Conservation (phyloP, 202 grass and related monocot genomes). For the Digitaria exilis region DNA sequence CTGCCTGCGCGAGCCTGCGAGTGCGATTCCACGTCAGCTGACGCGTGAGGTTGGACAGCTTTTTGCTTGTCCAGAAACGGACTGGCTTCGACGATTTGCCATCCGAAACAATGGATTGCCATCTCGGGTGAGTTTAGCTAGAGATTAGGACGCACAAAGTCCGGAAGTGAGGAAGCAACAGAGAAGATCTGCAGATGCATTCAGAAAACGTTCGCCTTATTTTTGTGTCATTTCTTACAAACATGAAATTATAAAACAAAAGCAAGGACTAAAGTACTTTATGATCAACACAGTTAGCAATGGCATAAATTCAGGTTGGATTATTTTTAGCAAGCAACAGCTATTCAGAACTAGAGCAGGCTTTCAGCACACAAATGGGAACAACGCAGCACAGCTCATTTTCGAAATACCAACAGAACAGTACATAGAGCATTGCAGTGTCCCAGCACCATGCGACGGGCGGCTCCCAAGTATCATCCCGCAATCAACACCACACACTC, state of each 20-base stretch:
- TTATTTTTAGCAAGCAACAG: not conserved
- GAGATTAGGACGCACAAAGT: too few relatives aligned
- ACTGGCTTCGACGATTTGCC: too few relatives aligned
- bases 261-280: not conserved
- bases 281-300: not conserved
- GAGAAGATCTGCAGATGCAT: too few relatives aligned
- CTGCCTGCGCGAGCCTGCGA: not conserved
- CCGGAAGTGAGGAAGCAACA: too few relatives aligned
- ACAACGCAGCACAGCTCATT: not conserved
- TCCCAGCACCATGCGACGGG: not conserved
- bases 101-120: too few relatives aligned
- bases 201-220: not conserved
- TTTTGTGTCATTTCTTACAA: not conserved
- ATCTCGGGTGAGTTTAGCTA: too few relatives aligned
- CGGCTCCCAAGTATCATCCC: not conserved
- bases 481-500: not conserved
- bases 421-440: not conserved
- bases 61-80: too few relatives aligned
- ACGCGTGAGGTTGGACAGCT: too few relatives aligned
- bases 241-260: not conserved
- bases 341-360: not conserved
- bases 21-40: not conserved
- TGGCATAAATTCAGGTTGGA: too few relatives aligned
- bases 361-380: not conserved
- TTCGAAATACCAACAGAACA: not conserved